A percentile compares a stretch with the other conserved stretches of the same genome.
Evolutionary conservation across 257 asterid genomes (phyloP).

Genomic region (Scutellaria barbata): DNA sequence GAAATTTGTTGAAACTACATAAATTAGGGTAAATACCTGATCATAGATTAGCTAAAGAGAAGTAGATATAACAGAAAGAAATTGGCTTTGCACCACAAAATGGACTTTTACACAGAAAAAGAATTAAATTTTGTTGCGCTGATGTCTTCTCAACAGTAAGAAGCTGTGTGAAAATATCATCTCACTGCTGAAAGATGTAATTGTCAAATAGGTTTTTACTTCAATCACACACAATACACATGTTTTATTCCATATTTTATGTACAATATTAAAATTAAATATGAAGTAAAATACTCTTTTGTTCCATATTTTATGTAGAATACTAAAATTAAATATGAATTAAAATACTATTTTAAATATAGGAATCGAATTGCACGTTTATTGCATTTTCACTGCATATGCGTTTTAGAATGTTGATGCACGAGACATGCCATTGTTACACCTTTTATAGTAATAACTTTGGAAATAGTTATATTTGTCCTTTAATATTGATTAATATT

Average conservation of each 20-base stretch:
- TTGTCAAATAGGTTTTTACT: constrained; percentile 27
- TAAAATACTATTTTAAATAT: no score
- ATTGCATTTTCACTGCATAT: no score
- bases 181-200: constrained; percentile 1
- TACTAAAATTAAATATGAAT: no score
- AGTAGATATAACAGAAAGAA: constrained; percentile 40
- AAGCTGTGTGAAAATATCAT: constrained; percentile 21
- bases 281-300: no score
- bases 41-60: constrained; percentile 2
- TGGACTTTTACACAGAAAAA: constrained; percentile 44
- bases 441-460: neutral
- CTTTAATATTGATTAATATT: neutral
- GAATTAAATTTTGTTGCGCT: constrained; percentile 31
- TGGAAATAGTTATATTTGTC: neutral
- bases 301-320: neutral
- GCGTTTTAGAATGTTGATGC: neutral
- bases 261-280: no score
- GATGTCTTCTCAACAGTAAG: constrained; percentile 37
- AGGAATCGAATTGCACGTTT: no score
- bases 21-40: constrained; percentile 1
- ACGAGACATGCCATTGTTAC: neutral
- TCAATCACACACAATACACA: constrained; percentile 26
- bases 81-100: constrained; percentile 62
- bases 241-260: neutral
- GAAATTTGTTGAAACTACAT: constrained; percentile 23